phyloP scores from a whole-genome alignment of 164 flowering plant genomes.

The Stephania japonica region DNA sequence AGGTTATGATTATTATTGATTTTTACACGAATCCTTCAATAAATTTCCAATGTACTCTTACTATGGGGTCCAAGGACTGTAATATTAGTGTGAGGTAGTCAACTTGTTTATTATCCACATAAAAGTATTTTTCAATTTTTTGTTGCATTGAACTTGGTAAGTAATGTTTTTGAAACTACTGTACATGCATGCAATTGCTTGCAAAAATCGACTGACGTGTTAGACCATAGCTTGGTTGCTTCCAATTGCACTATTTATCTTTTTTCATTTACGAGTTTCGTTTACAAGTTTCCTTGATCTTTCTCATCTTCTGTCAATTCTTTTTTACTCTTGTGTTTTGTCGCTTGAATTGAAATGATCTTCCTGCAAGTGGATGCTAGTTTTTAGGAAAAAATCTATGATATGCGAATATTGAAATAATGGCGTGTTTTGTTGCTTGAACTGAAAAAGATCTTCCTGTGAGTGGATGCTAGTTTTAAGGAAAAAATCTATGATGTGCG shows the following conservation, averaged over 20 bases:
- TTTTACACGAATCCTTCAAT: neutral
- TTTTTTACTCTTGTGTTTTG: neutral
- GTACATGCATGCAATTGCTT: neutral
- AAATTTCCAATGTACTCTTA: neutral
- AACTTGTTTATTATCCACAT: neutral
- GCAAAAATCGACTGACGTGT: neutral
- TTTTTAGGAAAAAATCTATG: neutral
- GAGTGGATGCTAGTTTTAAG: neutral
- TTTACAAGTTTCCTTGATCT: neutral
- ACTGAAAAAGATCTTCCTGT: neutral
- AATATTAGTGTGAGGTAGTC: neutral
- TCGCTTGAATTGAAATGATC: neutral
- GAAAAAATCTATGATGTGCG: neutral
- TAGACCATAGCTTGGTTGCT: neutral
- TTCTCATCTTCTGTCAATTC: neutral
- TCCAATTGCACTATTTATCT: neutral
- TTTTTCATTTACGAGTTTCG: neutral
- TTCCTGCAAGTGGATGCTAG: neutral
- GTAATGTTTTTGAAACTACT: neutral
- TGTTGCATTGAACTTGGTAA: neutral
- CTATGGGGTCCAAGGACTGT: neutral
- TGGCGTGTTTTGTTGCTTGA: neutral
- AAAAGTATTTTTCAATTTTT: neutral
- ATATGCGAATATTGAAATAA: neutral
- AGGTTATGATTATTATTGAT: neutral